Percentiles rank a stretch among this genome's conserved stretches.
phyloP scores from a whole-genome alignment of 2,329 filamentous ascomycete genomes.

The Falciphora oryzae region DNA sequence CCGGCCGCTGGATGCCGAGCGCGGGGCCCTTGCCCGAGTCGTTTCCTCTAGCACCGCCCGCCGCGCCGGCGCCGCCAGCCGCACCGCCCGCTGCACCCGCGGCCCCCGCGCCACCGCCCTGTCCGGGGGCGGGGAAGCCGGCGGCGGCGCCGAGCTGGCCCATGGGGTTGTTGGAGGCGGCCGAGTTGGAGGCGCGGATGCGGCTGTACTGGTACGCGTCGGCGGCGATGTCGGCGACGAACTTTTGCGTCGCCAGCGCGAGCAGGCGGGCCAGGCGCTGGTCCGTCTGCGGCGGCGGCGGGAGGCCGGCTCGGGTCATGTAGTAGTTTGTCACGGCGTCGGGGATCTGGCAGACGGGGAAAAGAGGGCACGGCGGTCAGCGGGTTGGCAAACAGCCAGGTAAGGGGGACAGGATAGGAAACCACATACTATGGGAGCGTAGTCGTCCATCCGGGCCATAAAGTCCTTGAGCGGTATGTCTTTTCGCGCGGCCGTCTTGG shows the following conservation, averaged over 20 bases:
- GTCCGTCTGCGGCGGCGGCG: conserved; percentile 85
- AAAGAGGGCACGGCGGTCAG: neutral
- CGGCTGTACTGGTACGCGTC: conserved; percentile 97
- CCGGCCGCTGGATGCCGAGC: conserved; percentile 69
- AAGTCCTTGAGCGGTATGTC: conserved; percentile 92
- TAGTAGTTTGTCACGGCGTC: conserved; percentile 98
- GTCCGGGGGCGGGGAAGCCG: conserved; percentile 60
- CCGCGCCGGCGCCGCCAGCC: conserved; percentile 41
- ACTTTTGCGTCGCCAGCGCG: conserved; percentile 97
- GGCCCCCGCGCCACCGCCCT: conserved; percentile 35
- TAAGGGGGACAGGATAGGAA: neutral
- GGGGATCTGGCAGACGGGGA: conserved; percentile 65
- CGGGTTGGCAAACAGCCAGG: neutral
- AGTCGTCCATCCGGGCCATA: conserved; percentile 94
- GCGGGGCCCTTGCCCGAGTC: conserved; percentile 50
- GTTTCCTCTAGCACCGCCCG: conserved; percentile 39
- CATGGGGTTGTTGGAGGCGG: conserved; percentile 84
- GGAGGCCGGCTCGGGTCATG: conserved; percentile 89
- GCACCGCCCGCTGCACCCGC: conserved; percentile 33
- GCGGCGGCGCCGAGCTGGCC: conserved; percentile 73
- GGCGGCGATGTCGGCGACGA: conserved; percentile 93
- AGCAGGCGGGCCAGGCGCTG: conserved; percentile 86
- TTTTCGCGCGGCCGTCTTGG: conserved; percentile 73
- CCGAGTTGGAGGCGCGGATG: conserved; percentile 86
- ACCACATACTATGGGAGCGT: conserved; percentile 79